Conservation (phyloP, 345 rosid genomes). For the Bruguiera sexangula region DNA sequence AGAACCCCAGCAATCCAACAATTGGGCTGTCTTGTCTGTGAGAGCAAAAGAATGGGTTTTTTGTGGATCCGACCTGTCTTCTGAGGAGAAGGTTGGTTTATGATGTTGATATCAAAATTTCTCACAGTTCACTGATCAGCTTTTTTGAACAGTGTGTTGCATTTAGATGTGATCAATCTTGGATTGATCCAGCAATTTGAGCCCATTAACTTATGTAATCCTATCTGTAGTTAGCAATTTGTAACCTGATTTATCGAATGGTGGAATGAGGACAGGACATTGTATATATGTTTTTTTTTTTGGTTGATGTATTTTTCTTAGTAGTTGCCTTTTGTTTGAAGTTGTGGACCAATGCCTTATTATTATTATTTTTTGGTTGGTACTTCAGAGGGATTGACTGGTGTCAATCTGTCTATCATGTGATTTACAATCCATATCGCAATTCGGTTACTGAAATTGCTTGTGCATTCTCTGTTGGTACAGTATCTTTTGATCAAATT, state of each 20-base stretch:
- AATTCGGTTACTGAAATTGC: slow-evolving; percentile 1
- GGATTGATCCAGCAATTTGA: not conserved
- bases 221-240: too few species aligned
- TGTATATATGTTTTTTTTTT: too few species aligned
- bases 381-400: too few species aligned
- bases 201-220: not conserved
- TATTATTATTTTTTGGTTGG: too few species aligned
- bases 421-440: not conserved
- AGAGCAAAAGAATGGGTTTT: slow-evolving; percentile 49
- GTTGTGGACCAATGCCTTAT: too few species aligned
- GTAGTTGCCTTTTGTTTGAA: too few species aligned
- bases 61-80: slow-evolving; percentile 85
- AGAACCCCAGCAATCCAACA: slow-evolving; percentile 25
- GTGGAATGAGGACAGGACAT: too few species aligned
- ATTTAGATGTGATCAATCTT: not conserved
- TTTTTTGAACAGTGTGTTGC: not conserved
- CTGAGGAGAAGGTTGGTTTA: slow-evolving; percentile 67
- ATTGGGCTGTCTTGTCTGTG: slow-evolving; percentile 21
- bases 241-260: too few species aligned
- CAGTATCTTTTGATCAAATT: slow-evolving; percentile 60
- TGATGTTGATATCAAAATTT: not conserved
- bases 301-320: too few species aligned
- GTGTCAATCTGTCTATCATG: too few species aligned
- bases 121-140: not conserved
- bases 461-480: slow-evolving; percentile 2